Evolutionary conservation across 1,284 basidiomycete genomes (phyloP).

Genomic region (Psilocybe mexicana): DNA sequence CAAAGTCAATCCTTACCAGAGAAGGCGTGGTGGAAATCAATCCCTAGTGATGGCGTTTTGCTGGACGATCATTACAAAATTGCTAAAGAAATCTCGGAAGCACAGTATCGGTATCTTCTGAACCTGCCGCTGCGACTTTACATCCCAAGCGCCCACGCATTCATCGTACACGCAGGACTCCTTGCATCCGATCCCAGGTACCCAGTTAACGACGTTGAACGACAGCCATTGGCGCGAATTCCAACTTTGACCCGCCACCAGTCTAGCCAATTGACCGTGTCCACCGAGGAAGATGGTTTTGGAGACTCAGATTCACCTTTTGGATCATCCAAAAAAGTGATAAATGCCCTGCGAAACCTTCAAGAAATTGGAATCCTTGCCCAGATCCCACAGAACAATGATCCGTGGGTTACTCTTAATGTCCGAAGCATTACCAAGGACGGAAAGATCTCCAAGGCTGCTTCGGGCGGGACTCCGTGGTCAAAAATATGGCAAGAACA

Average conservation of each 20-base stretch:
- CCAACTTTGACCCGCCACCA: conserved; percentile 34
- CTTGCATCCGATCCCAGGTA: conserved; percentile 68
- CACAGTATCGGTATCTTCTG: conserved; percentile 68
- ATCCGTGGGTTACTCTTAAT: conserved; percentile 77
- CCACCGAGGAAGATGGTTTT: not conserved
- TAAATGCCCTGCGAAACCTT: conserved; percentile 38
- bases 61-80: conserved; percentile 76
- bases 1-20: conserved; percentile 27
- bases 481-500: conserved; percentile 71
- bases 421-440: conserved; percentile 63
- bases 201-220: conserved; percentile 42
- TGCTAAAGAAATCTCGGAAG: conserved; percentile 60
- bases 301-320: not conserved
- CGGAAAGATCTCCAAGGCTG: conserved; percentile 53
- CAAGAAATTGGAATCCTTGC: conserved; percentile 65
- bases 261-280: conserved; percentile 11
- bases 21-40: conserved; percentile 52
- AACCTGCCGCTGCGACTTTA: conserved; percentile 74
- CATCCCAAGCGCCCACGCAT: conserved; percentile 73
- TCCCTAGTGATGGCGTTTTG: conserved; percentile 69
- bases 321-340: conserved; percentile 18
- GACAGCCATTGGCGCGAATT: conserved; percentile 69
- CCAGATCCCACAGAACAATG: conserved; percentile 70
- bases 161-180: conserved; percentile 84
- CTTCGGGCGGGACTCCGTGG: conserved; percentile 70